Conservation (phyloP, 1,284 basidiomycete species). For the Takashimella tepidaria region DNA sequence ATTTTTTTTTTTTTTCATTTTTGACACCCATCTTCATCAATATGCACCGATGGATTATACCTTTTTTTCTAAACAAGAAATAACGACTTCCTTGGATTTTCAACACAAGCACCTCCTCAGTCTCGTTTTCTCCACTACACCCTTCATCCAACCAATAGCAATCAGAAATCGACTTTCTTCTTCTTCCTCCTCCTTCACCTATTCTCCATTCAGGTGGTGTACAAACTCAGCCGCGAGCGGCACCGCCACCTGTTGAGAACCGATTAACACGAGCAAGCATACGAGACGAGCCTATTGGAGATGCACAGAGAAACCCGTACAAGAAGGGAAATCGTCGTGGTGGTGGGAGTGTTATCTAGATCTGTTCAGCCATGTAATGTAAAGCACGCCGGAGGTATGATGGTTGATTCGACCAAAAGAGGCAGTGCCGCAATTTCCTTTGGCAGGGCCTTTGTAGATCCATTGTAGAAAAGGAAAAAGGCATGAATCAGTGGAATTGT, state of each 20-base stretch:
- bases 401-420: too few relatives aligned
- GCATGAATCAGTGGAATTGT: too few relatives aligned
- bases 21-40: too few relatives aligned
- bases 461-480: too few relatives aligned
- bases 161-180: constrained; percentile 37
- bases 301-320: constrained; percentile 40
- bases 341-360: constrained; percentile 40
- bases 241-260: constrained; percentile 13
- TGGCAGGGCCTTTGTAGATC: too few relatives aligned
- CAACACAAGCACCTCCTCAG: constrained; percentile 9
- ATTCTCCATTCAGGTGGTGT: constrained; percentile 39
- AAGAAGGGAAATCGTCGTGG: constrained; percentile 28
- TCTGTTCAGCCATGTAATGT: not conserved
- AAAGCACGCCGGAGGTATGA: too few relatives aligned
- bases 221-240: constrained; percentile 19
- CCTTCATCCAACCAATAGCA: constrained; percentile 40
- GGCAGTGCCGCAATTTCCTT: too few relatives aligned
- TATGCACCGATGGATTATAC: too few relatives aligned
- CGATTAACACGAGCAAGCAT: constrained; percentile 31
- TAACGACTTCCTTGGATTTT: too few relatives aligned
- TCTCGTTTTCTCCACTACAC: constrained; percentile 32
- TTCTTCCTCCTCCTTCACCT: constrained; percentile 43
- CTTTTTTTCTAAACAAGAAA: too few relatives aligned
- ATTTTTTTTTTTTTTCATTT: too few relatives aligned
- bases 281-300: constrained; percentile 32